phyloP scores from a whole-genome alignment of 1,284 basidiomycete genomes.

The Marasmius oreades region DNA sequence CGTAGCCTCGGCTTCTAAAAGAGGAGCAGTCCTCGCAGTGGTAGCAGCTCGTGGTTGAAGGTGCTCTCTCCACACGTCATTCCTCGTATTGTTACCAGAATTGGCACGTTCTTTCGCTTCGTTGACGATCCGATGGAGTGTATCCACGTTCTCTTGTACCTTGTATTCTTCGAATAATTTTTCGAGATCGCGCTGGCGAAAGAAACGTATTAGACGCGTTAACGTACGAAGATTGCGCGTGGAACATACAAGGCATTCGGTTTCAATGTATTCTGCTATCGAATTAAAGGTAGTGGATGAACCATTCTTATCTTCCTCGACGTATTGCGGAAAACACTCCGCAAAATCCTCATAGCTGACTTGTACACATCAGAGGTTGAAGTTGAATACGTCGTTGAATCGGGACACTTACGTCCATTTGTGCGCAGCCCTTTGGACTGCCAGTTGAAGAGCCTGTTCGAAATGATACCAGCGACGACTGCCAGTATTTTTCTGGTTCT shows the following conservation, averaged over 20 bases:
- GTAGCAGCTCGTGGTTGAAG: constrained; percentile 59
- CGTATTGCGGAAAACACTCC: constrained; percentile 73
- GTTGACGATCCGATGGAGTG: constrained; percentile 61
- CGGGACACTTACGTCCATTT: constrained; percentile 69
- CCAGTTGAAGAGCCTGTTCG: constrained; percentile 69
- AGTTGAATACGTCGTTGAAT: neutral
- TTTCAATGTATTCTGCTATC: constrained; percentile 66
- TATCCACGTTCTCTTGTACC: constrained; percentile 65
- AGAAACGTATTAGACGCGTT: constrained; percentile 22
- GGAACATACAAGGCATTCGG: constrained; percentile 51
- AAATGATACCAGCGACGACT: constrained; percentile 76
- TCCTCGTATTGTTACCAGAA: constrained; percentile 34
- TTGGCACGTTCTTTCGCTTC: constrained; percentile 66
- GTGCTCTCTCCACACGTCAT: constrained; percentile 61
- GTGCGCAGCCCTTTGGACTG: constrained; percentile 69
- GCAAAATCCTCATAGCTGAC: constrained; percentile 71
- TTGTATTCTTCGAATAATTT: constrained; percentile 60
- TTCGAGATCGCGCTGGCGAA: constrained; percentile 44
- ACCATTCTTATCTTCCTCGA: constrained; percentile 68
- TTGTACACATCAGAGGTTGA: neutral
- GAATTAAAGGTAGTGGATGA: constrained; percentile 63
- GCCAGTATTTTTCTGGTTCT: constrained; percentile 32
- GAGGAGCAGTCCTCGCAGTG: constrained; percentile 56
- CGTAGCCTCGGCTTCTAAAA: constrained; percentile 52
- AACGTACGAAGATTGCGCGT: constrained; percentile 4